Evolutionary conservation across 768 basidiomycete genomes (phyloP).

Genomic region (Rhodocollybia butyracea): DNA sequence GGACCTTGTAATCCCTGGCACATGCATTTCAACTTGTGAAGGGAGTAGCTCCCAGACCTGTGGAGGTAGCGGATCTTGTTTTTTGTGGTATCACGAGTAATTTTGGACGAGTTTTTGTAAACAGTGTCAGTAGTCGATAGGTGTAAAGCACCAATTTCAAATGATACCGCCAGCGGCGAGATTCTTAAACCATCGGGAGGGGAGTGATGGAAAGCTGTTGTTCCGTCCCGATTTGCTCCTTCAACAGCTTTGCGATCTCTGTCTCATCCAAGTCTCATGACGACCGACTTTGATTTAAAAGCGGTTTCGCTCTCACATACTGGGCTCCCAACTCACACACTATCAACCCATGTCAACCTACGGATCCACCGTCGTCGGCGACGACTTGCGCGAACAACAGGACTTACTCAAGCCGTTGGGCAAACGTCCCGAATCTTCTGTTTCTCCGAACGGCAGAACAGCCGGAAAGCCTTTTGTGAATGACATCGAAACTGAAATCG

Average conservation of each 20-base stretch:
- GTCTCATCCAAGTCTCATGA: not conserved
- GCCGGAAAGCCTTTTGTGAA: constrained; percentile 28
- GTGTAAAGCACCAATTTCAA: no score
- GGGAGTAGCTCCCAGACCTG: not conserved
- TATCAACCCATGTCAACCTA: constrained; percentile 27
- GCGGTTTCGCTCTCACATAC: no score
- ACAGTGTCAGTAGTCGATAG: no score
- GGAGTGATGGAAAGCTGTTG: no score
- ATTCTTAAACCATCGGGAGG: no score
- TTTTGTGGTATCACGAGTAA: not conserved
- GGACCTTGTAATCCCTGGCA: not conserved
- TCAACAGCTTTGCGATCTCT: not conserved
- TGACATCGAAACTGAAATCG: constrained; percentile 45
- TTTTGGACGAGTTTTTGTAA: no score
- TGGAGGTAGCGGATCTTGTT: not conserved
- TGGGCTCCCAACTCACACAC: not conserved
- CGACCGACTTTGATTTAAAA: no score
- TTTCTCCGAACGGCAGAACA: constrained; percentile 4
- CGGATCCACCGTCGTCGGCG: constrained; percentile 43
- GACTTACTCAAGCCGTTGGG: constrained; percentile 11
- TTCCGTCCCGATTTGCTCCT: no score
- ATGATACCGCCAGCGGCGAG: no score
- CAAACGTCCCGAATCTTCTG: constrained; percentile 5
- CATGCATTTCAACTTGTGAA: not conserved
- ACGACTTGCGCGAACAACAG: constrained; percentile 19